These are phyloP conservation scores for Hyphodiscus sp. DNA, from an alignment of 2,329 filamentous ascomycete species.

Conservation along the genomic window DNA sequence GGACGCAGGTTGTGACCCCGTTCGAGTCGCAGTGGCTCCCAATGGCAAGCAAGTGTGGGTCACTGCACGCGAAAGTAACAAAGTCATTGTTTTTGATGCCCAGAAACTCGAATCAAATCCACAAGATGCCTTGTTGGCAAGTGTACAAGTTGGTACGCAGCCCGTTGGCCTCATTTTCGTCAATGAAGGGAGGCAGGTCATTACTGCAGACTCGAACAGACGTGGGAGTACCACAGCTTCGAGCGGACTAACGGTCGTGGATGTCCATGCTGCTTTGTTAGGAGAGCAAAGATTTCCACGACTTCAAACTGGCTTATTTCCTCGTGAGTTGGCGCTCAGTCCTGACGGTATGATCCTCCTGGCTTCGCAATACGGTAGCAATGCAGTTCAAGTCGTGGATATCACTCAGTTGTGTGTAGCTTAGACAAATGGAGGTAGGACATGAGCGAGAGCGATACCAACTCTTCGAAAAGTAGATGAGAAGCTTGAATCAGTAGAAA, in stretches of 20 bases:
- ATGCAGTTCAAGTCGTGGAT: slow-evolving; percentile 3
- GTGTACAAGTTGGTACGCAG: slow-evolving; percentile 4
- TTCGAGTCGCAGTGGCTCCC: background rate
- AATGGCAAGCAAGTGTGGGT: slow-evolving; percentile 3
- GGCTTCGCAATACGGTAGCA: slow-evolving; percentile 2
- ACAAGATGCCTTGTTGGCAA: background rate
- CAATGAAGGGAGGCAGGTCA: slow-evolving; percentile 1
- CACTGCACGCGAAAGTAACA: slow-evolving; percentile 4
- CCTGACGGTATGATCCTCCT: slow-evolving; percentile 2
- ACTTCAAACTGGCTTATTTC: slow-evolving; percentile 3
- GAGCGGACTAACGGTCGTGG: slow-evolving; percentile 1
- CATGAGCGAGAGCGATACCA: too few relatives aligned
- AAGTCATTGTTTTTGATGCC: slow-evolving; percentile 3
- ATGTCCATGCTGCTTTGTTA: background rate
- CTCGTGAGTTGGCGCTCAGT: background rate
- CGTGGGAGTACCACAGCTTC: background rate
- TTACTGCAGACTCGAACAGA: slow-evolving; percentile 5
- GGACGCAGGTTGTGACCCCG: slow-evolving; percentile 1
- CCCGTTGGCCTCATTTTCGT: slow-evolving; percentile 2
- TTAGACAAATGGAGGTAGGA: background rate
- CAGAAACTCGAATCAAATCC: background rate
- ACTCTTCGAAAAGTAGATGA: too few relatives aligned
- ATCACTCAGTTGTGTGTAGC: background rate
- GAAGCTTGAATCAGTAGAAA: too few relatives aligned
- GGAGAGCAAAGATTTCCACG: slow-evolving; percentile 1